Base-by-base conservation (phyloP, 139 green algal species). In the Coelastrella sp. region DNA sequence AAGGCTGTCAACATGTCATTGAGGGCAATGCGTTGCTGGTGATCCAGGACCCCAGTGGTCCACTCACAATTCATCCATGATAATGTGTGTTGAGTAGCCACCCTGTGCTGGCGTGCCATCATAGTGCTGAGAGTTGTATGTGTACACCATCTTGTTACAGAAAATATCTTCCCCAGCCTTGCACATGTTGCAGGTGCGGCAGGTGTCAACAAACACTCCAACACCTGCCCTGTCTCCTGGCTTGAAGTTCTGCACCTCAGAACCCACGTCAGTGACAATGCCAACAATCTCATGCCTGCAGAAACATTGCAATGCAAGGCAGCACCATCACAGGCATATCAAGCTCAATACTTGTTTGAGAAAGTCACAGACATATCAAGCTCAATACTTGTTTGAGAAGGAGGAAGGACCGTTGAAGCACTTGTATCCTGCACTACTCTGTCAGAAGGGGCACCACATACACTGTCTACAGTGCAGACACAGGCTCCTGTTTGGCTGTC, bases 281-380 rank as follows among this genome's bases (percentile, higher is more conserved):
- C 97, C 97, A 10, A 96, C 93, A 70, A 99, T 97, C 93, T 98
- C 96, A 81, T 98, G 96, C 5, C 95, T 94, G 72, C 35, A 49
- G 35, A 49, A 49, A 49, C 35, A 22, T 20, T 22, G n/a, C 10
- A 35, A 17, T 49, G 73, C 24, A 58, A 49, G 35, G 24, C 74
- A 58, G 74, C 74, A 80, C 4, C 74, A 60, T n/a, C 61, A 60
- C 22, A 8, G 9, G 19, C 49, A 74, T 79, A 83, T 22, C n/a
- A n/a, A n/a, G 93, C 93, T 49, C 3, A 49, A 49, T 49, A 49
- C 35, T 49, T 49, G 35, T 49, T 1, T 49, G 1, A 49, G 1
- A 49, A 1, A n/a, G n/a, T n/a, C n/a, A n/a, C n/a, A n/a, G n/a
- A n/a, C n/a, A n/a, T n/a, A n/a, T n/a, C n/a, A n/a, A n/a, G 93